Conservation (phyloP, 768 basidiomycete species). For the Kwoniella bestiolae region DNA sequence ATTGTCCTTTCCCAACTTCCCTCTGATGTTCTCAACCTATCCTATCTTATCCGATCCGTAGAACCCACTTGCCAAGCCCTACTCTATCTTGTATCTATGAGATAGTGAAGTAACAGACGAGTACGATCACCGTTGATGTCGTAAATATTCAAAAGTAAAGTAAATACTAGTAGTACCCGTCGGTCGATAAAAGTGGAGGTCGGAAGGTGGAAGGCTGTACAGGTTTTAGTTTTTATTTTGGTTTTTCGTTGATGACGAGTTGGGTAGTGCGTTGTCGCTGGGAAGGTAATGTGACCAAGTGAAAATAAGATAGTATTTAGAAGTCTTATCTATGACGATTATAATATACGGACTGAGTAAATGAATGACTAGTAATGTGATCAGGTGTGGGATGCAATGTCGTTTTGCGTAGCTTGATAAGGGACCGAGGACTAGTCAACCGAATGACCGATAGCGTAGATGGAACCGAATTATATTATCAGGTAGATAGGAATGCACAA, state of each 20-base stretch:
- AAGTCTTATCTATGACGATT: not conserved
- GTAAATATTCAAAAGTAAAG: not conserved
- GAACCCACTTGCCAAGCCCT: too few relatives aligned
- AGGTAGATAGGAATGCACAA: not conserved
- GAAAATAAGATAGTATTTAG: too few relatives aligned
- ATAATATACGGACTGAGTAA: not conserved
- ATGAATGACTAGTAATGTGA: not conserved
- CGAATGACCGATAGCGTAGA: constrained; percentile 2
- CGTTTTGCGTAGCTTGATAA: too few relatives aligned
- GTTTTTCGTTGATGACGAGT: not conserved
- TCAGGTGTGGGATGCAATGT: not conserved
- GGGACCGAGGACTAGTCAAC: too few relatives aligned
- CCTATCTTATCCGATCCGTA: not conserved
- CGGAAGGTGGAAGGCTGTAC: not conserved
- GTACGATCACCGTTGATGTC: not conserved
- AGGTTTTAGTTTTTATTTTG: not conserved
- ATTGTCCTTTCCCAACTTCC: too few relatives aligned
- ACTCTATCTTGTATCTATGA: too few relatives aligned
- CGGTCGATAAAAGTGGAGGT: constrained; percentile 13
- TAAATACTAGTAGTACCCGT: not conserved
- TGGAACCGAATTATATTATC: not conserved
- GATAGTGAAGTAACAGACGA: too few relatives aligned
- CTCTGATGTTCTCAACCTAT: not conserved
- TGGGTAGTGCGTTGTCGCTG: not conserved
- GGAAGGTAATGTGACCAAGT: not conserved